phyloP scores from a whole-genome alignment of 495 filamentous ascomycete genomes.

The Aspergillus nidulans region DNA sequence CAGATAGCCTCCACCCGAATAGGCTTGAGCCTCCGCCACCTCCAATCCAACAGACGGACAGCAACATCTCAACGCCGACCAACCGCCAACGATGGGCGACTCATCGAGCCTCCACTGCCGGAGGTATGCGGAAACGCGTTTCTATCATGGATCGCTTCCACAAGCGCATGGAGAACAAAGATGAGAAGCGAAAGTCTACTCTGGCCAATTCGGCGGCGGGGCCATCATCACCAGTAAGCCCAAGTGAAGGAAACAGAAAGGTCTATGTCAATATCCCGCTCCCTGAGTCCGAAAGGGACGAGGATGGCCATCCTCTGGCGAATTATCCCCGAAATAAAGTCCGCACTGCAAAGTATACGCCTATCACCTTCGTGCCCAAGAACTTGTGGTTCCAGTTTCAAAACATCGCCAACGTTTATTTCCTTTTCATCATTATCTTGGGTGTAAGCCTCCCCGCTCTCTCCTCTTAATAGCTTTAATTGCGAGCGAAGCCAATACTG shows the following conservation, averaged over 20 bases:
- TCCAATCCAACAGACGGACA: slow-evolving; percentile 34
- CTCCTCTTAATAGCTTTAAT: not conserved
- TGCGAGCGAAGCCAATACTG: not conserved
- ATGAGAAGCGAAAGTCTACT: slow-evolving; percentile 65
- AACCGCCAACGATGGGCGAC: slow-evolving; percentile 93
- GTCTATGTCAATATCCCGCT: slow-evolving; percentile 87
- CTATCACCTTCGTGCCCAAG: slow-evolving; percentile 94
- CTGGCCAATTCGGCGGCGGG: slow-evolving; percentile 28
- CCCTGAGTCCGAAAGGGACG: slow-evolving; percentile 72
- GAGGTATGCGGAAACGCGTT: slow-evolving; percentile 71
- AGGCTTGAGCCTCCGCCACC: slow-evolving; percentile 17
- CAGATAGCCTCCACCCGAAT: slow-evolving; percentile 28
- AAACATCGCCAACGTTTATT: slow-evolving; percentile 98
- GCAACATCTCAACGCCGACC: slow-evolving; percentile 53
- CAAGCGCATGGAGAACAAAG: slow-evolving; percentile 50
- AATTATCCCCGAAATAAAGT: slow-evolving; percentile 92
- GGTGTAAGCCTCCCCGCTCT: slow-evolving; percentile 51
- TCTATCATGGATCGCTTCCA: slow-evolving; percentile 79
- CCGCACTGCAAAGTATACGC: slow-evolving; percentile 93
- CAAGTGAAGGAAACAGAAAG: slow-evolving; percentile 35
- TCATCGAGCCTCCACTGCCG: slow-evolving; percentile 67
- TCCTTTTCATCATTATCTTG: slow-evolving; percentile 93
- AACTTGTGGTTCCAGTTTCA: slow-evolving; percentile 97
- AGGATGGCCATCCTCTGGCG: slow-evolving; percentile 67
- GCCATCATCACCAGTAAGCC: slow-evolving; percentile 38